These are phyloP conservation scores for Orbilia brochopaga DNA, from an alignment of 2,329 filamentous ascomycete genomes.

Conservation along the genomic window DNA sequence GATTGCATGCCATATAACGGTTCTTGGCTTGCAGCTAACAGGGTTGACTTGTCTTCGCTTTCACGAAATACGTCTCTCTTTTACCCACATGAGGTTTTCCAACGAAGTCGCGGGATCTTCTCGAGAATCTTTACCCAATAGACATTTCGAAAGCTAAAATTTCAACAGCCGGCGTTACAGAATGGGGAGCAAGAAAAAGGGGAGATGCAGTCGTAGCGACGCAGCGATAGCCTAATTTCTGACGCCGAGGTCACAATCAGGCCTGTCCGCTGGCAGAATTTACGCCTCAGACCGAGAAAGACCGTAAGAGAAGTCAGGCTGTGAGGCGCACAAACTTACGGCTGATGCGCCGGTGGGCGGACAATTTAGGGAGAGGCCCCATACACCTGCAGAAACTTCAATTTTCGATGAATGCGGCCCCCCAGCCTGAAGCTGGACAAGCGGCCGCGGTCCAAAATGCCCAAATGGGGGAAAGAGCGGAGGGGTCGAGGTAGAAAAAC, in stretches of 20 bases:
- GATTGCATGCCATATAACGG: conserved; percentile 51
- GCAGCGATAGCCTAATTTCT: conserved; percentile 20
- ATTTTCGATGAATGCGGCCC: conserved; percentile 26
- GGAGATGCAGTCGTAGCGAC: conserved; percentile 10
- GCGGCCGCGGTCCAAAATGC: conserved; percentile 30
- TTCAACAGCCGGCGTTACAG: not conserved
- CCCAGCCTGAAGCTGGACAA: conserved; percentile 25
- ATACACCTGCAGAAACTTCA: conserved; percentile 18
- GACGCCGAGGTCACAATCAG: not conserved
- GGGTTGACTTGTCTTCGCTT: conserved; percentile 26
- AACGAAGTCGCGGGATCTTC: conserved; percentile 39
- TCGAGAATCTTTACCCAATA: conserved; percentile 42
- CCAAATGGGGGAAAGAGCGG: conserved; percentile 41
- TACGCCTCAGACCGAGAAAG: no score
- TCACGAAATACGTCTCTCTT: conserved; percentile 28
- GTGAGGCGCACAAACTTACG: conserved; percentile 16
- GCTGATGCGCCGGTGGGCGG: conserved; percentile 37
- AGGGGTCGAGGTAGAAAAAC: conserved; percentile 4
- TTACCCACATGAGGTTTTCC: conserved; percentile 22
- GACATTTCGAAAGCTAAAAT: not conserved
- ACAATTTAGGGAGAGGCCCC: conserved; percentile 21
- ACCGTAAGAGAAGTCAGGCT: not conserved
- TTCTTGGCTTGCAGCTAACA: conserved; percentile 50
- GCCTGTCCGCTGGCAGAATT: not conserved
- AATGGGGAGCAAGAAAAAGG: conserved; percentile 10